Conservation (phyloP, 2,329 filamentous ascomycete genomes). For the Pseudopithomyces maydicus region DNA sequence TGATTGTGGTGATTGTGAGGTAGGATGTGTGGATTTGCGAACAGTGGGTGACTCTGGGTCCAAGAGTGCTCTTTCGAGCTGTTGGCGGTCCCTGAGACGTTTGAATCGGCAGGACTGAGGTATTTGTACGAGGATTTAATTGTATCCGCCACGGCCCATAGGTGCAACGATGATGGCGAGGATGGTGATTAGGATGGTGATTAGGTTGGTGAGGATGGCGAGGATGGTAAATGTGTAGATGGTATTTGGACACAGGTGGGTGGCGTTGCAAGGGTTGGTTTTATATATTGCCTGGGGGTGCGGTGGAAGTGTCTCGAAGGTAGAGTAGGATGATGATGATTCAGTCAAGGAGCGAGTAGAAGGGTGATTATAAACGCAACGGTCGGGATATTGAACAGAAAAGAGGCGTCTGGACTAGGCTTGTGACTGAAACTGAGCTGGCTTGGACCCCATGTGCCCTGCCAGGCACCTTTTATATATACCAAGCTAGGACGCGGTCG, state of each 20-base stretch:
- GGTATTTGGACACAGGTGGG: not conserved
- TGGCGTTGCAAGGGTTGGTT: not conserved
- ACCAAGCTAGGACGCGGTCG: slow-evolving; percentile 3
- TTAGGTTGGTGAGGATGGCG: not conserved
- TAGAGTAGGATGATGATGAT: slow-evolving; percentile 14
- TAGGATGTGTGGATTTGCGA: not conserved
- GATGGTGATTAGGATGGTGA: slow-evolving; percentile 7
- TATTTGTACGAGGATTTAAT: slow-evolving; percentile 14
- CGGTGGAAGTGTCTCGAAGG: slow-evolving; percentile 5
- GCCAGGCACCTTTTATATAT: slow-evolving; percentile 41
- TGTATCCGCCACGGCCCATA: slow-evolving; percentile 45
- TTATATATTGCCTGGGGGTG: not conserved
- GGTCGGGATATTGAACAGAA: slow-evolving; percentile 16
- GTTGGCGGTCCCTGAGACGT: not conserved
- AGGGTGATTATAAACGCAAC: slow-evolving; percentile 10
- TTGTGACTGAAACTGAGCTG: slow-evolving; percentile 19
- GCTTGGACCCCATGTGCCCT: slow-evolving; percentile 18
- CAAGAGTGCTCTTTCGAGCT: not conserved
- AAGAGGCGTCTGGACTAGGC: slow-evolving; percentile 12
- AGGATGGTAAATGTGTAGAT: not conserved
- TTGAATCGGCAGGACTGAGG: not conserved
- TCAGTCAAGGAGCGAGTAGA: slow-evolving; percentile 21
- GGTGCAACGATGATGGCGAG: slow-evolving; percentile 13
- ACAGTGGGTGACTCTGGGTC: slow-evolving; percentile 2
- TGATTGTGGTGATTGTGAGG: not conserved